Conservation (phyloP, 225 moss, liverwort and hornwort genomes). For the Anthoceros angustus region DNA sequence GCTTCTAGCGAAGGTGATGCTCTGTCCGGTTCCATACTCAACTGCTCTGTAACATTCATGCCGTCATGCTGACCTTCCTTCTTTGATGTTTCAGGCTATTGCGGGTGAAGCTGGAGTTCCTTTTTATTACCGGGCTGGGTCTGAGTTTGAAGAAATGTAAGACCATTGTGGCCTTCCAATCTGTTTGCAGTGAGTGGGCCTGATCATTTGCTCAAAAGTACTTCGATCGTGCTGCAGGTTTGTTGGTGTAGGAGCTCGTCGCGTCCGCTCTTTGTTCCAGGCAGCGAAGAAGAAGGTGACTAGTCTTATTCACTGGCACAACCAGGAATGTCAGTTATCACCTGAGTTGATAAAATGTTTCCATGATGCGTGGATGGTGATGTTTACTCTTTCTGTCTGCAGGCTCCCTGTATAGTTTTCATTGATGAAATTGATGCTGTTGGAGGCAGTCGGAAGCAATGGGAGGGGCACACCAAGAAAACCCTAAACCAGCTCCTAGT, state of each 20-base stretch:
- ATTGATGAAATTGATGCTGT: conserved; percentile 99
- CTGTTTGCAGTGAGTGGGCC: neutral
- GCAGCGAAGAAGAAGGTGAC: conserved; percentile 90
- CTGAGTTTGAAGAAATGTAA: conserved; percentile 99
- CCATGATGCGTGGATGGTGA: no score
- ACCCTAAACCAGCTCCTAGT: conserved; percentile 93
- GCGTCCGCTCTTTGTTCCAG: conserved; percentile 88
- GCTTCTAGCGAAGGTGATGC: conserved; percentile 70
- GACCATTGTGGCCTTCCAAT: conserved; percentile 5
- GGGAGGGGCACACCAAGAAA: conserved; percentile 99
- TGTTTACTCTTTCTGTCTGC: conserved; percentile 6
- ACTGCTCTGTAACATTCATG: neutral
- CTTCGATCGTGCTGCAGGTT: conserved; percentile 34
- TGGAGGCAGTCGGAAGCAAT: conserved; percentile 97
- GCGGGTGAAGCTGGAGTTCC: conserved; percentile 99
- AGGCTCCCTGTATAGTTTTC: conserved; percentile 99
- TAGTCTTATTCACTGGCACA: no score
- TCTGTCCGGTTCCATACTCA: neutral
- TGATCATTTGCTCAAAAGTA: neutral
- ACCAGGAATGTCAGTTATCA: no score
- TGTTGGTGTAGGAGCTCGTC: conserved; percentile 97
- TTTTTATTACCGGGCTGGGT: conserved; percentile 97
- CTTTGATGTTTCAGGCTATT: conserved; percentile 45
- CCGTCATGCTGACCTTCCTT: neutral
- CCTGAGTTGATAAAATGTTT: no score